These are phyloP conservation scores for Paxillus involutus DNA, from an alignment of 768 basidiomycete species.

Conservation along the genomic window DNA sequence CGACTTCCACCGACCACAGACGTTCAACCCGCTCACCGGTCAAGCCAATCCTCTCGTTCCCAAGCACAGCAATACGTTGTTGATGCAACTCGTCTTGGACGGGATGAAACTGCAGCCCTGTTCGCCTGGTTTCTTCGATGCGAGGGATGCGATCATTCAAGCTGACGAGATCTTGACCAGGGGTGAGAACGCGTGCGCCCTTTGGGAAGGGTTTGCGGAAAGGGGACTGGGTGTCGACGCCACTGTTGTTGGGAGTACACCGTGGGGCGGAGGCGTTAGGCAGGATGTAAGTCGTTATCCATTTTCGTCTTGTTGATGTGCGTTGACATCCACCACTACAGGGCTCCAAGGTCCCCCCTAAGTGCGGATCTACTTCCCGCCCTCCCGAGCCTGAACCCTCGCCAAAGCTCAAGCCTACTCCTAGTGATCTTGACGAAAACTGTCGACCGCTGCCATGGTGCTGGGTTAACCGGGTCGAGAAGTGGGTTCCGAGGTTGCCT, in stretches of 20 bases:
- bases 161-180: too few relatives aligned
- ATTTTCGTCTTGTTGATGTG: background rate
- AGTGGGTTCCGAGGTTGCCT: conserved; percentile 24
- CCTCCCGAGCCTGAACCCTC: conserved; percentile 19
- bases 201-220: too few relatives aligned
- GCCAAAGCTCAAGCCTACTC: conserved; percentile 28
- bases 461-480: conserved; percentile 16
- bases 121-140: too few relatives aligned
- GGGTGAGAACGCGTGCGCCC: too few relatives aligned
- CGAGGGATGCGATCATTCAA: too few relatives aligned
- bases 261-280: conserved; percentile 92
- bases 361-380: conserved; percentile 32
- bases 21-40: too few relatives aligned
- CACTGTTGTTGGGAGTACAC: conserved; percentile 33
- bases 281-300: conserved; percentile 47
- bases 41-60: too few relatives aligned
- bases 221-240: too few relatives aligned
- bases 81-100: too few relatives aligned
- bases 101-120: too few relatives aligned
- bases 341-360: conserved; percentile 38
- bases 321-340: conserved; percentile 16
- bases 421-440: conserved; percentile 35
- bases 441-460: conserved; percentile 24
- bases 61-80: too few relatives aligned
- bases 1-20: too few relatives aligned